Evolutionary conservation across 768 basidiomycete genomes (phyloP).

Genomic region (Macrolepiota fuliginosa): DNA sequence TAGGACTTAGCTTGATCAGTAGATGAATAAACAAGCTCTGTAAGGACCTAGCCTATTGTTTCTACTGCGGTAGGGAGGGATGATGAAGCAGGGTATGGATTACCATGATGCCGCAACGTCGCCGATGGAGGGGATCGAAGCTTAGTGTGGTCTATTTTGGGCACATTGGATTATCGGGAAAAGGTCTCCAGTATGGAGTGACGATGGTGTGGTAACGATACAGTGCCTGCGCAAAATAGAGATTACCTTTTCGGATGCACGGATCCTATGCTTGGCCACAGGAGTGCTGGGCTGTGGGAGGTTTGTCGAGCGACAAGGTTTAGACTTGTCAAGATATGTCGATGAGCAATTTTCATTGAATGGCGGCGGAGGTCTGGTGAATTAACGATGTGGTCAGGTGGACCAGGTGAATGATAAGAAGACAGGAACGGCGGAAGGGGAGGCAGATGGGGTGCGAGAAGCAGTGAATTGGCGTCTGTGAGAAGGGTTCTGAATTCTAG

Average conservation of each 20-base stretch:
- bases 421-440: constrained; percentile 4
- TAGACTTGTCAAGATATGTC: not conserved
- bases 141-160: not conserved
- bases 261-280: not conserved
- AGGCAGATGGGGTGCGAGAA: constrained; percentile 7
- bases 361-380: not conserved
- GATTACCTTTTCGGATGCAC: not conserved
- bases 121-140: constrained; percentile 1
- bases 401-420: constrained; percentile 6
- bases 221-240: not conserved
- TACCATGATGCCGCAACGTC: constrained; percentile 8
- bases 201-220: not conserved
- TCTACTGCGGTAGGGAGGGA: not conserved
- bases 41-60: not conserved
- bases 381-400: constrained; percentile 3
- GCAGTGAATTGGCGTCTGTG: constrained; percentile 3
- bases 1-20: not conserved
- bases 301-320: not conserved
- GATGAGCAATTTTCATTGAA: not conserved
- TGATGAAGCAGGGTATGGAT: not conserved
- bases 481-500: not conserved
- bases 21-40: not conserved
- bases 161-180: not conserved
- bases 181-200: not conserved
- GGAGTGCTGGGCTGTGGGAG: not conserved